Evolutionary conservation across 805 yeast species (phyloP).

Genomic region (Nakazawaea siamensis): DNA sequence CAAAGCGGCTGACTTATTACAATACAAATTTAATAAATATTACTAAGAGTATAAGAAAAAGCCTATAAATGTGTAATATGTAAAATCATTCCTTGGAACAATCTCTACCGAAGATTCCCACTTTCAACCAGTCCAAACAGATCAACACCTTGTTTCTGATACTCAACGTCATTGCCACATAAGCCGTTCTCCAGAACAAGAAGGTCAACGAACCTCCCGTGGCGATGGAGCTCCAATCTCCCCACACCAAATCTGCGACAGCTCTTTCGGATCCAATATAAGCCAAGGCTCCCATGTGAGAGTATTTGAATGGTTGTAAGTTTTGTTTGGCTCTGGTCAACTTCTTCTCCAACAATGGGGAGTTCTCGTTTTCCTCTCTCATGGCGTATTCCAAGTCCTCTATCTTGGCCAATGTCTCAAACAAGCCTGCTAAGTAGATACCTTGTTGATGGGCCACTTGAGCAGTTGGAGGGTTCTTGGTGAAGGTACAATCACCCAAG

Average conservation of each 20-base stretch:
- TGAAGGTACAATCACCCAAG: slow-evolving; percentile 90
- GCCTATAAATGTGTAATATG: background rate
- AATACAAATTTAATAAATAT: no score
- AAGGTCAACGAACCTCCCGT: slow-evolving; percentile 83
- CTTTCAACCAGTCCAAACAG: slow-evolving; percentile 83
- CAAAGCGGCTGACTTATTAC: no score
- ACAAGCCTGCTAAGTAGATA: slow-evolving; percentile 63
- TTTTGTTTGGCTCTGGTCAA: slow-evolving; percentile 30
- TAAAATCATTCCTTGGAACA: slow-evolving; percentile 68
- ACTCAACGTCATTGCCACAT: slow-evolving; percentile 86
- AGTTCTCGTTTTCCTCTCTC: slow-evolving; percentile 18
- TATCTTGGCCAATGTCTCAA: slow-evolving; percentile 55
- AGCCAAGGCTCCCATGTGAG: slow-evolving; percentile 89
- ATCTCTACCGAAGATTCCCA: slow-evolving; percentile 86
- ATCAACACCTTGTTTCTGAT: slow-evolving; percentile 84
- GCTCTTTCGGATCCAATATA: slow-evolving; percentile 92
- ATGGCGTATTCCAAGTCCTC: slow-evolving; percentile 44
- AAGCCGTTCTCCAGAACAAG: slow-evolving; percentile 92
- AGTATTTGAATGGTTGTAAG: slow-evolving; percentile 62
- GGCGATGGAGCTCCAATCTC: slow-evolving; percentile 70
- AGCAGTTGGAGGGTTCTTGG: slow-evolving; percentile 91
- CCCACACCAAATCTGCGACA: slow-evolving; percentile 81
- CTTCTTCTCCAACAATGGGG: slow-evolving; percentile 35
- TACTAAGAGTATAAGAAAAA: no score
- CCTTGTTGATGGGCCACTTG: slow-evolving; percentile 98